phyloP scores from a whole-genome alignment of 2,329 filamentous ascomycete genomes.

The Boeremia exigua region DNA sequence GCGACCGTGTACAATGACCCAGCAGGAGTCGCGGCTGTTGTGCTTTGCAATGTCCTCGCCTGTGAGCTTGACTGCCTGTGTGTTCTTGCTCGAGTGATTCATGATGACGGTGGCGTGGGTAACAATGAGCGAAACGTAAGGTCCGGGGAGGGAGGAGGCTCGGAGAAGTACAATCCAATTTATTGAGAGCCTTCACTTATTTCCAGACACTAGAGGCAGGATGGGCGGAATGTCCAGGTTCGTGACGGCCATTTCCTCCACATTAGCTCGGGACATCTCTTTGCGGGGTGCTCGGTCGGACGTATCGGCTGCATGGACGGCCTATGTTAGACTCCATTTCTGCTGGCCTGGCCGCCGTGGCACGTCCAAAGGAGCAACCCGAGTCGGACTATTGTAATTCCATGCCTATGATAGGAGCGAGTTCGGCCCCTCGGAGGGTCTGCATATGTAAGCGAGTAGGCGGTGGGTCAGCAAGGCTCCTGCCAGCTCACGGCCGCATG shows the following conservation, averaged over 20 bases:
- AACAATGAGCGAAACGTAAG: constrained; percentile 5
- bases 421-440: constrained; percentile 2
- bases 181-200: constrained; percentile 16
- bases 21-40: constrained; percentile 77
- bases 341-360: constrained; percentile 6
- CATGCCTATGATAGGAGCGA: constrained; percentile 16
- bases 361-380: constrained; percentile 22
- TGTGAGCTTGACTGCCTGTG: constrained; percentile 52
- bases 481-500: constrained; percentile 14
- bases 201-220: constrained; percentile 28
- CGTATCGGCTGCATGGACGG: constrained; percentile 15
- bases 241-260: constrained; percentile 35
- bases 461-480: constrained; percentile 6
- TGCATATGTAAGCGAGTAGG: constrained; percentile 13
- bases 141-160: not conserved
- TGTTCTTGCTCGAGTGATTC: constrained; percentile 53
- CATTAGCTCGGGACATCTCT: constrained; percentile 39
- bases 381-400: constrained; percentile 23
- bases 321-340: not conserved
- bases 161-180: constrained; percentile 11
- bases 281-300: constrained; percentile 28
- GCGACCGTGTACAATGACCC: constrained; percentile 72
- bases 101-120: constrained; percentile 38
- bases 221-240: constrained; percentile 37
- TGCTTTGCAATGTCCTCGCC: constrained; percentile 69